phyloP scores from a whole-genome alignment of 2,329 filamentous ascomycete species.

The Sclerotiophoma versabilis region DNA sequence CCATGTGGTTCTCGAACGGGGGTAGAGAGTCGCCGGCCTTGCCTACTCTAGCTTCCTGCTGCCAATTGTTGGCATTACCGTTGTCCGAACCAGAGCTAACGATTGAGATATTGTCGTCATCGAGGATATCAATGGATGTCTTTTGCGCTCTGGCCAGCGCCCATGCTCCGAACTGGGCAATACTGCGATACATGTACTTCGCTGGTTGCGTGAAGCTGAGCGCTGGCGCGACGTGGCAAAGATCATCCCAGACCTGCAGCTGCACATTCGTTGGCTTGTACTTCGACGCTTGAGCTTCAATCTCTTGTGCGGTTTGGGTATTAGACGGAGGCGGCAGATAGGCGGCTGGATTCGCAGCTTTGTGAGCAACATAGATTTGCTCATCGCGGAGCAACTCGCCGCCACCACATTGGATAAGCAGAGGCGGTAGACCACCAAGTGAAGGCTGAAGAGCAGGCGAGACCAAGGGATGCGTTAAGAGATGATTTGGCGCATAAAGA shows the following conservation, averaged over 20 bases:
- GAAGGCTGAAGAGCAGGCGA: slow-evolving; percentile 89
- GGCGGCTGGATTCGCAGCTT: slow-evolving; percentile 81
- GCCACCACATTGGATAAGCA: slow-evolving; percentile 86
- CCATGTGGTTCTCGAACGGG: slow-evolving; percentile 84
- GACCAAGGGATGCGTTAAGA: slow-evolving; percentile 86
- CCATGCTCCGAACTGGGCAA: slow-evolving; percentile 95
- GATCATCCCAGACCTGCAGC: slow-evolving; percentile 92
- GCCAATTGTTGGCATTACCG: slow-evolving; percentile 17
- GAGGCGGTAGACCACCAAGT: slow-evolving; percentile 85
- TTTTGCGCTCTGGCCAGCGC: slow-evolving; percentile 83
- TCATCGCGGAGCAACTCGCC: slow-evolving; percentile 91
- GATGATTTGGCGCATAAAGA: slow-evolving; percentile 82
- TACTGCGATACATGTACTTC: slow-evolving; percentile 92
- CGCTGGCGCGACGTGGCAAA: slow-evolving; percentile 91
- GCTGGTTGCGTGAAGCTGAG: slow-evolving; percentile 96
- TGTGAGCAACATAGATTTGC: slow-evolving; percentile 94
- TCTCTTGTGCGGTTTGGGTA: slow-evolving; percentile 59
- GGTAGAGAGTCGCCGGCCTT: slow-evolving; percentile 85
- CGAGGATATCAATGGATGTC: slow-evolving; percentile 78
- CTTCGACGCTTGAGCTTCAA: slow-evolving; percentile 69
- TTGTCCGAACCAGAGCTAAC: slow-evolving; percentile 65
- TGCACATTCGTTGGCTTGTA: slow-evolving; percentile 90
- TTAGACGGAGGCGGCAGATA: slow-evolving; percentile 68
- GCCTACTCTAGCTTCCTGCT: slow-evolving; percentile 63
- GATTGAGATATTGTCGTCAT: slow-evolving; percentile 78